Base-by-base conservation (phyloP, 1,139 yeast genomes). In the Yamadazyma trypodendri region DNA sequence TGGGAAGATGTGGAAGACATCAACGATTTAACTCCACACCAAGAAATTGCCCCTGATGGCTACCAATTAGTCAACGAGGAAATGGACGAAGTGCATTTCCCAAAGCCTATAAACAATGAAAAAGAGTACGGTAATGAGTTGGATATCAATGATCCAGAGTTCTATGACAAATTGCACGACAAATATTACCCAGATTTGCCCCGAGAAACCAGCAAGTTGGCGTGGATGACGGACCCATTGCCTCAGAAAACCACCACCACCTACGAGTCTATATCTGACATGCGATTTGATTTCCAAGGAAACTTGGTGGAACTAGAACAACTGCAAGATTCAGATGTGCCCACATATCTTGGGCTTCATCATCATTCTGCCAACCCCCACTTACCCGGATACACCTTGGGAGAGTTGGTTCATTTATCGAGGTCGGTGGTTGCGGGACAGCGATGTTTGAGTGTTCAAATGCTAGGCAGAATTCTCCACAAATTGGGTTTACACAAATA, bases 101-200 rank as follows among this genome's bases (percentile, higher is more conserved):
- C 84, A 3, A 76, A 72, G 37, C 84, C 85, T 1, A 48, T 51
- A 5, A 28, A 29, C 8, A 23, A 37, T 7, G 27, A 31, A 2
- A 4, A 9, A 18, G 46, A 48, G 2, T 45, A 48, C 5, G 52
- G 52, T 1, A 61, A 61, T 11, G 69, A 67, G 6, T 52, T 84
- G 25, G 87, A 82, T 46, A 54, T 84, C 10, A 67, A 84, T 53
- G 95, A 84, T 56, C 92, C 95, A 1, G 75, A 81, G 14, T 90
- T 89, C 55, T 76, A 80, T 47, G 81, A 82, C 31, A 84, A 87
- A 50, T 64, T 94, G 40, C 95, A 89, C 53, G 84, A 79, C 28
- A 86, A 86, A 54, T 94, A 82, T 61, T 92, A 81, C 59, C 97
- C 99, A 0, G 89, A 88, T 49, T 68, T 92, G 39, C 95, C 96